Percentiles rank a stretch among this genome's conserved stretches.
These are phyloP conservation scores for Suillus plorans DNA, from an alignment of 768 basidiomycete genomes.

Conservation along the genomic window DNA sequence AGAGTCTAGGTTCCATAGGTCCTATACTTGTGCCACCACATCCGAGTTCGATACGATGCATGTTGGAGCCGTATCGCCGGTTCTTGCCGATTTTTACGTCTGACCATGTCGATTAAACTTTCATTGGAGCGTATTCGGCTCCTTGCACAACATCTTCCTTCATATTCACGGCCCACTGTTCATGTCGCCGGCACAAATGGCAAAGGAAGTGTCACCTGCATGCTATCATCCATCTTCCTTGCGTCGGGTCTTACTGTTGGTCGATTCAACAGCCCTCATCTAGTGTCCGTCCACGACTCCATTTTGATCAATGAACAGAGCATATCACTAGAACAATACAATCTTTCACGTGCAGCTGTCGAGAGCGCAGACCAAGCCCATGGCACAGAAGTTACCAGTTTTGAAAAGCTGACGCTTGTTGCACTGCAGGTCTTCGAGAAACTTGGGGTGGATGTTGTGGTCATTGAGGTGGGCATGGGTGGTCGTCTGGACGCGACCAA, in stretches of 20 bases:
- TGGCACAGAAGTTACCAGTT: conserved; percentile 56
- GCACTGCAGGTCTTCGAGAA: conserved; percentile 78
- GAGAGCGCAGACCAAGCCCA: conserved; percentile 45
- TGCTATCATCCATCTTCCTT: conserved; percentile 74
- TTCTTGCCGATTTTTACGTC: neutral
- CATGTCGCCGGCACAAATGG: conserved; percentile 97
- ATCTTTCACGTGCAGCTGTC: conserved; percentile 44
- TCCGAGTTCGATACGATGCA: too few relatives aligned
- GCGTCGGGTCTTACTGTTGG: conserved; percentile 62
- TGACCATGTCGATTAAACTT: conserved; percentile 64
- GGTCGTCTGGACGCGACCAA: conserved; percentile 94
- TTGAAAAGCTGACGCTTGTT: conserved; percentile 84
- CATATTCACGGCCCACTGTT: conserved; percentile 75
- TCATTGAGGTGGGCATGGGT: conserved; percentile 95
- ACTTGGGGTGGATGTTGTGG: conserved; percentile 69
- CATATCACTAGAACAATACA: conserved; percentile 50
- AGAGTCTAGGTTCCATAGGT: neutral
- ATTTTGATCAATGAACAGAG: conserved; percentile 66
- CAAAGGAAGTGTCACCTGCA: conserved; percentile 89
- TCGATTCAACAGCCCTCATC: conserved; percentile 91
- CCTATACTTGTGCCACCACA: neutral
- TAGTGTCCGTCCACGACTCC: conserved; percentile 72
- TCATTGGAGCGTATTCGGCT: conserved; percentile 56
- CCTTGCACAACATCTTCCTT: conserved; percentile 55
- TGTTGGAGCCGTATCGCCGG: neutral